Conservation (phyloP, 306 rosid species). For the Vigna radiata region DNA sequence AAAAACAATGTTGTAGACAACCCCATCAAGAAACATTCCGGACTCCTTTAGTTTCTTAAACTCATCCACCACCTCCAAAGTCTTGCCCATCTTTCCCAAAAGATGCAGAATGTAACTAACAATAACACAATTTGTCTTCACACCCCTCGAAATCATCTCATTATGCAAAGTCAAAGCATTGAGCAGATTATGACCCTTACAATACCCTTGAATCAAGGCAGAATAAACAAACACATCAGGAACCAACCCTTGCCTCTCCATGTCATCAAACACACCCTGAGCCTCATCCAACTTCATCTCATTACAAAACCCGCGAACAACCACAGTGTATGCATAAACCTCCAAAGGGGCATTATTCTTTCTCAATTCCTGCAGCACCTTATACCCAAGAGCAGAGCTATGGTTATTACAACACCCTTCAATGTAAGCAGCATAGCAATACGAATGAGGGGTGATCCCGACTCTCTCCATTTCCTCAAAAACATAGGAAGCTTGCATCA, state of each 20-base stretch:
- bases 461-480: slow-evolving; percentile 72
- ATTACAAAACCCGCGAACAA: slow-evolving; percentile 80
- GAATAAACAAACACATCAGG: slow-evolving; percentile 61
- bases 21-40: slow-evolving; percentile 69
- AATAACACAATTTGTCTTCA: slow-evolving; percentile 73
- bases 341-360: slow-evolving; percentile 51
- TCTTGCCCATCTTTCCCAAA: slow-evolving; percentile 64
- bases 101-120: slow-evolving; percentile 72
- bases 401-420: slow-evolving; percentile 72
- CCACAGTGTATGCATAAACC: slow-evolving; percentile 57
- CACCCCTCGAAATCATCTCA: slow-evolving; percentile 68
- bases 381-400: slow-evolving; percentile 62
- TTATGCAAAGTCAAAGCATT: slow-evolving; percentile 62
- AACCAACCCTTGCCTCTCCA: slow-evolving; percentile 69
- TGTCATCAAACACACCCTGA: slow-evolving; percentile 59
- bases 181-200: slow-evolving; percentile 59
- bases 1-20: slow-evolving; percentile 66
- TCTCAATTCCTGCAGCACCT: slow-evolving; percentile 60
- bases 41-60: slow-evolving; percentile 56
- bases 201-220: slow-evolving; percentile 71
- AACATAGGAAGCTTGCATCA: slow-evolving; percentile 54
- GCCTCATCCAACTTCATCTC: slow-evolving; percentile 70
- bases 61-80: slow-evolving; percentile 55
- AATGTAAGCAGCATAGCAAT: slow-evolving; percentile 62
- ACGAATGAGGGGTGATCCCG: slow-evolving; percentile 57